Conservation (phyloP, 2,329 filamentous ascomycete genomes). For the Pestalotiopsis sp. region DNA sequence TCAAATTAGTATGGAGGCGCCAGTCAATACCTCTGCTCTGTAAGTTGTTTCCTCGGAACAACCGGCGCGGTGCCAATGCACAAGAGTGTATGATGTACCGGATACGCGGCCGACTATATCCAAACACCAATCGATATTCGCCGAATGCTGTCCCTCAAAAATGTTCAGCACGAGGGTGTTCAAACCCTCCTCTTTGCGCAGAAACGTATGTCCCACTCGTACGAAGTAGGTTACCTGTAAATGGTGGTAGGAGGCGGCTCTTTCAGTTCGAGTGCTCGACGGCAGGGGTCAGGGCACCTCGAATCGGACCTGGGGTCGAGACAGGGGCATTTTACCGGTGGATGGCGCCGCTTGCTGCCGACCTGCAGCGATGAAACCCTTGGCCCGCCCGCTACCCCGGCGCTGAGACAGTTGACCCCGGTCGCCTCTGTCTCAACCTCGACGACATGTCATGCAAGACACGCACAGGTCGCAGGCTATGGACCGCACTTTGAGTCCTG, state of each 20-base stretch:
- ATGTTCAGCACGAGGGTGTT: not conserved
- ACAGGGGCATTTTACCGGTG: slow-evolving; percentile 2
- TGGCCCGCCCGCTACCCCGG: slow-evolving; percentile 12
- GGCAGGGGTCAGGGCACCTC: not conserved
- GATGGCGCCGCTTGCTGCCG: slow-evolving; percentile 4
- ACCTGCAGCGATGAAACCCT: slow-evolving; percentile 15
- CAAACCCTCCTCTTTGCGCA: no score
- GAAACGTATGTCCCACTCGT: no score
- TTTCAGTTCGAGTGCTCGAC: not conserved
- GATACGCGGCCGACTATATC: not conserved
- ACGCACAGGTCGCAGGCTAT: not conserved
- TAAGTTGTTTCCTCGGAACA: slow-evolving; percentile 8
- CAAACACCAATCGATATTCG: not conserved
- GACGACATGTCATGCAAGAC: slow-evolving; percentile 15
- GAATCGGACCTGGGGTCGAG: not conserved
- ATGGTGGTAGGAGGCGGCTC: not conserved
- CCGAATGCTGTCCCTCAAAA: not conserved
- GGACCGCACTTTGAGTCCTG: not conserved
- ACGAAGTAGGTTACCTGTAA: not conserved
- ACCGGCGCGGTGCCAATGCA: not conserved
- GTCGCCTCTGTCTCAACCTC: slow-evolving; percentile 14
- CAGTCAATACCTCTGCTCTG: no score
- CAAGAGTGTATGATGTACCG: slow-evolving; percentile 8
- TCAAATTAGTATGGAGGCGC: no score
- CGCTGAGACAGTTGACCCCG: slow-evolving; percentile 17